phyloP scores from a whole-genome alignment of 331 rosid genomes.

The Telfairia occidentalis region DNA sequence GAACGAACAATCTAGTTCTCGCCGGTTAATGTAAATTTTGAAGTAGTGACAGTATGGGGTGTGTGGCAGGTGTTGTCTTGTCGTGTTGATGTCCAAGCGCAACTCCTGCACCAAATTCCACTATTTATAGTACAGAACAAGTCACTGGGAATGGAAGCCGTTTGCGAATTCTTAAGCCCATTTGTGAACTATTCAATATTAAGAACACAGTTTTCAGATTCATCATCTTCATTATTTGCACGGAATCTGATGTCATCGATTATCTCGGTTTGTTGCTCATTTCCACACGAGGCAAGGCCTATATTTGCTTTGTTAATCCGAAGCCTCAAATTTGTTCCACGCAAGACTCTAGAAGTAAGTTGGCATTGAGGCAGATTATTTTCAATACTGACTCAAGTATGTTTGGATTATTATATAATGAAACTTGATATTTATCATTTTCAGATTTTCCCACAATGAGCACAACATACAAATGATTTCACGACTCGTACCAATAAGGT shows the following conservation, averaged over 20 bases:
- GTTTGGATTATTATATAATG: not conserved
- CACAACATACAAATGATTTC: not conserved
- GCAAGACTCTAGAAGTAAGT: constrained; percentile 55
- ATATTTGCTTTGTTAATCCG: constrained; percentile 50
- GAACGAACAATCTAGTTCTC: not conserved
- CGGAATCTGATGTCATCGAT: constrained; percentile 45
- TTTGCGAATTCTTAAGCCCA: constrained; percentile 66
- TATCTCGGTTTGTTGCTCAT: constrained; percentile 62
- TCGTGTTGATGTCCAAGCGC: constrained; percentile 59
- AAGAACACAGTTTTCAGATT: constrained; percentile 39
- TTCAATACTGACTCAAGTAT: not conserved
- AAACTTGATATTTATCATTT: not conserved
- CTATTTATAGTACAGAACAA: constrained; percentile 47
- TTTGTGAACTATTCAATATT: constrained; percentile 45
- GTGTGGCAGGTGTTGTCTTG: constrained; percentile 51
- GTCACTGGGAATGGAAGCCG: constrained; percentile 46
- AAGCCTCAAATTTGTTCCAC: constrained; percentile 42
- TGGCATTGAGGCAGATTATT: constrained; percentile 13
- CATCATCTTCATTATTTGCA: constrained; percentile 38
- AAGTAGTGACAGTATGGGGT: constrained; percentile 10
- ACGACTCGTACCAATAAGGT: not conserved
- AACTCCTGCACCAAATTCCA: constrained; percentile 71
- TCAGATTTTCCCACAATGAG: not conserved
- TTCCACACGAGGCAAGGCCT: constrained; percentile 51
- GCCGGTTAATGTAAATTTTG: not conserved